Evolutionary conservation across 345 rosid genomes (phyloP).

Genomic region (Citrus australasica): DNA sequence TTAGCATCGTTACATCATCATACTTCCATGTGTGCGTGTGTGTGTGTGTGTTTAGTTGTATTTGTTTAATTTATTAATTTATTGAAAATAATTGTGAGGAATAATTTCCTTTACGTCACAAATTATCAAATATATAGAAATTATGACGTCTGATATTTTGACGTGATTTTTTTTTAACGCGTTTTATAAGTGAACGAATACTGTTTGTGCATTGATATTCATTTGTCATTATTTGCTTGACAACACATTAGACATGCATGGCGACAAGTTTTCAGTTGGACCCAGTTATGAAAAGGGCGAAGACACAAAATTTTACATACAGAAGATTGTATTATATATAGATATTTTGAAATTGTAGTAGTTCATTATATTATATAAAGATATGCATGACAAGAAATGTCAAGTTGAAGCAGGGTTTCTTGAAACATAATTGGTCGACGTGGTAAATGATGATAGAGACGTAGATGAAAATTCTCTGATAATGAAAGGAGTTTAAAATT

Average conservation of each 20-base stretch:
- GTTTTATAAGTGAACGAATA: neutral
- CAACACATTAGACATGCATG: conserved; percentile 19
- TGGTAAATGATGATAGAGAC: neutral
- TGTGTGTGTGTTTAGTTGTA: neutral
- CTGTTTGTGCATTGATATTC: neutral
- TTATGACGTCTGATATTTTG: neutral
- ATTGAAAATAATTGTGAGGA: neutral
- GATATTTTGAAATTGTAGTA: too few relatives aligned
- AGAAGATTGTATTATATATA: neutral
- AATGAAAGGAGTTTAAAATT: neutral
- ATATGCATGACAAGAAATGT: conserved; percentile 8
- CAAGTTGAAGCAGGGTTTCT: neutral
- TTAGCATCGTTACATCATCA: neutral
- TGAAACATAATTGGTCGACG: neutral
- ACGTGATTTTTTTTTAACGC: neutral
- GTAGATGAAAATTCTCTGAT: neutral
- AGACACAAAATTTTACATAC: neutral
- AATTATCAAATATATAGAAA: neutral
- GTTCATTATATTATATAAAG: neutral
- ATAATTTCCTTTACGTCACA: neutral
- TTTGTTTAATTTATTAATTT: neutral
- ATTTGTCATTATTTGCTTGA: neutral
- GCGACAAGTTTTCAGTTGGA: conserved; percentile 2
- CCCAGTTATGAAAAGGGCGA: neutral
- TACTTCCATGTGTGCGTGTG: neutral